Conservation (phyloP, 192 early-diverging fungal genomes). For the Thoreauomyces humboldtii region DNA sequence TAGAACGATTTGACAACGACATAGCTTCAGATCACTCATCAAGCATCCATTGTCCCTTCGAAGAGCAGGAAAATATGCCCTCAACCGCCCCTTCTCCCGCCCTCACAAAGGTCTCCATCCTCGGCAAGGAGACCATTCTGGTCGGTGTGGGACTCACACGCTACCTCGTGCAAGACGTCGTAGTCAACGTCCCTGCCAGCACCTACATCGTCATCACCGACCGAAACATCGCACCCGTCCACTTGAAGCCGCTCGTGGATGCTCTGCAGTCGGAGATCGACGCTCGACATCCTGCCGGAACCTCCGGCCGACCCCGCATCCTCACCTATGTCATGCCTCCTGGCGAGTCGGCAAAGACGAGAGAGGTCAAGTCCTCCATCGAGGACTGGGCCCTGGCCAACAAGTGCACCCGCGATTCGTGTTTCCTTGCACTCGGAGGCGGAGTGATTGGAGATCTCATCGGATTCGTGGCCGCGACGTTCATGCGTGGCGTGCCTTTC, state of each 20-base stretch:
- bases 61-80: too few relatives aligned
- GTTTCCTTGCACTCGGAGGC: constrained; percentile 90
- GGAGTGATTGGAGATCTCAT: constrained; percentile 96
- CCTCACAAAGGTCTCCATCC: constrained; percentile 64
- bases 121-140: constrained; percentile 85
- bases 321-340: constrained; percentile 78
- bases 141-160: constrained; percentile 79
- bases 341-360: constrained; percentile 85
- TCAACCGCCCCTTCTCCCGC: too few relatives aligned
- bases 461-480: constrained; percentile 93
- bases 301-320: constrained; percentile 33
- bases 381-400: constrained; percentile 89
- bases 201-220: constrained; percentile 90
- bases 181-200: constrained; percentile 64
- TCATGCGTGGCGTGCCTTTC: constrained; percentile 94
- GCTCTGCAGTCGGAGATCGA: constrained; percentile 48
- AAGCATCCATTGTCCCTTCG: too few relatives aligned
- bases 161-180: constrained; percentile 72
- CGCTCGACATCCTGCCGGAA: constrained; percentile 1
- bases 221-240: constrained; percentile 73
- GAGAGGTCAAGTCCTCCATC: constrained; percentile 78
- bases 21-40: too few relatives aligned
- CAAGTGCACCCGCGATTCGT: constrained; percentile 88
- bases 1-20: too few relatives aligned
- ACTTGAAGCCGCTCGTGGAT: constrained; percentile 60